Evolutionary conservation across 495 filamentous ascomycete species (phyloP).

Genomic region (Tricharina praecox): DNA sequence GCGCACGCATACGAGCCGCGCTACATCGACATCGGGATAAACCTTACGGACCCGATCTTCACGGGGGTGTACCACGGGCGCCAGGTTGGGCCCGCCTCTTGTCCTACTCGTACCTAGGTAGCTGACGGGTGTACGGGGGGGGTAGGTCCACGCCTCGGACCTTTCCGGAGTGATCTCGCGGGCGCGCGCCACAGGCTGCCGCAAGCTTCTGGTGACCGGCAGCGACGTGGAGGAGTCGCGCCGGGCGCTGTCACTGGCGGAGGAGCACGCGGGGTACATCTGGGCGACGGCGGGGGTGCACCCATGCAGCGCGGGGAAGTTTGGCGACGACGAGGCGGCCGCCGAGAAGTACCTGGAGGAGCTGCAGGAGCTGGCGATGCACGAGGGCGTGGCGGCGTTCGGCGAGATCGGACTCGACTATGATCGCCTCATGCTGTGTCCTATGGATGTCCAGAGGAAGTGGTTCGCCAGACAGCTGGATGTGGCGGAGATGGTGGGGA

Average conservation of each 20-base stretch:
- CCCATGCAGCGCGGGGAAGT: constrained; percentile 58
- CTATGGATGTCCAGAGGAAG: constrained; percentile 58
- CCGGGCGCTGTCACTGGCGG: constrained; percentile 55
- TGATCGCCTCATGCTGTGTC: constrained; percentile 65
- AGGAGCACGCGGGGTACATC: constrained; percentile 49
- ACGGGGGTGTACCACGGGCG: constrained; percentile 69
- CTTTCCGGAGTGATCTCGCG: constrained; percentile 57
- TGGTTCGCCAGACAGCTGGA: constrained; percentile 69
- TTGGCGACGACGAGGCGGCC: constrained; percentile 39
- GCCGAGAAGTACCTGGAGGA: constrained; percentile 33
- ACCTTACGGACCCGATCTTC: constrained; percentile 79
- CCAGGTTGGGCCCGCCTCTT: too few relatives aligned
- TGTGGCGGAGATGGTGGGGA: constrained; percentile 56
- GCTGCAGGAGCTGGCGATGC: constrained; percentile 40
- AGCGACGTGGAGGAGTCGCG: constrained; percentile 63
- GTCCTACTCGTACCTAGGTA: too few relatives aligned
- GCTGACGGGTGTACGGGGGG: too few relatives aligned
- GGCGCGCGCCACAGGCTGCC: constrained; percentile 57
- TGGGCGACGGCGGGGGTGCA: constrained; percentile 73
- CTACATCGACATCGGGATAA: constrained; percentile 54
- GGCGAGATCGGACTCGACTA: constrained; percentile 96
- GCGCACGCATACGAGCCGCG: constrained; percentile 29
- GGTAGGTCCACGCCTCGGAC: constrained; percentile 59
- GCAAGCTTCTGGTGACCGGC: constrained; percentile 88
- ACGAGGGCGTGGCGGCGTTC: constrained; percentile 51